Conservation (phyloP, 1,139 yeast genomes). For the Geotrichum armillariae region DNA sequence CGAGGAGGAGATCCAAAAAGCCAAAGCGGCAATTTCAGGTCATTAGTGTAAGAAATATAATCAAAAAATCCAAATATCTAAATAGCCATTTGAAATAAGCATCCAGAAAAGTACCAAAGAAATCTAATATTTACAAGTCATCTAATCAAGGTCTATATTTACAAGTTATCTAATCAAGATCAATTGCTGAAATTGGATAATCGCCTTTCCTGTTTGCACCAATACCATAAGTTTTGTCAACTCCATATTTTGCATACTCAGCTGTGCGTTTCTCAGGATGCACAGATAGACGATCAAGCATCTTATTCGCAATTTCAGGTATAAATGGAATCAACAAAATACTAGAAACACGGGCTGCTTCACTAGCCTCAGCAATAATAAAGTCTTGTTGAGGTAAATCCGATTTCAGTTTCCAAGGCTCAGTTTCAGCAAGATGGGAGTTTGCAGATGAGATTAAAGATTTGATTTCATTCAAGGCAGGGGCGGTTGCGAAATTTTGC, state of each 20-base stretch:
- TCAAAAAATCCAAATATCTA: not conserved
- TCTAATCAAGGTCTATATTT: too few relatives aligned
- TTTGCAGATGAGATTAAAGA: slow-evolving; percentile 61
- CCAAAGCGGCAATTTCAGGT: slow-evolving; percentile 29
- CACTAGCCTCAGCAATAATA: slow-evolving; percentile 65
- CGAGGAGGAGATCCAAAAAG: slow-evolving; percentile 28
- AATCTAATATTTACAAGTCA: too few relatives aligned
- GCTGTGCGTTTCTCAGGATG: slow-evolving; percentile 42
- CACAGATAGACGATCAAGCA: slow-evolving; percentile 69
- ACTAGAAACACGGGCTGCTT: slow-evolving; percentile 65
- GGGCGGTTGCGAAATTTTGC: slow-evolving; percentile 53
- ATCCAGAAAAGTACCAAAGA: too few relatives aligned
- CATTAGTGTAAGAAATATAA: slow-evolving; percentile 6
- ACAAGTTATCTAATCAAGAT: slow-evolving; percentile 6
- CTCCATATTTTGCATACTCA: slow-evolving; percentile 47
- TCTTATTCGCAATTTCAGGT: slow-evolving; percentile 57
- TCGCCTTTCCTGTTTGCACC: slow-evolving; percentile 47
- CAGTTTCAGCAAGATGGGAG: slow-evolving; percentile 50
- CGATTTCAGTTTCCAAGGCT: slow-evolving; percentile 53
- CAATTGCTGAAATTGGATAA: slow-evolving; percentile 30
- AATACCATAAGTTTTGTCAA: slow-evolving; percentile 51
- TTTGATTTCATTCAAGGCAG: slow-evolving; percentile 65
- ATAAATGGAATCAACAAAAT: slow-evolving; percentile 70
- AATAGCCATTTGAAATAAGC: not conserved
- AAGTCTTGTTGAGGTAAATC: slow-evolving; percentile 37